Percentiles rank a stretch among this genome's conserved stretches.
Evolutionary conservation across 2,329 filamentous ascomycete species (phyloP).

Genomic region (Cercospora zeina): DNA sequence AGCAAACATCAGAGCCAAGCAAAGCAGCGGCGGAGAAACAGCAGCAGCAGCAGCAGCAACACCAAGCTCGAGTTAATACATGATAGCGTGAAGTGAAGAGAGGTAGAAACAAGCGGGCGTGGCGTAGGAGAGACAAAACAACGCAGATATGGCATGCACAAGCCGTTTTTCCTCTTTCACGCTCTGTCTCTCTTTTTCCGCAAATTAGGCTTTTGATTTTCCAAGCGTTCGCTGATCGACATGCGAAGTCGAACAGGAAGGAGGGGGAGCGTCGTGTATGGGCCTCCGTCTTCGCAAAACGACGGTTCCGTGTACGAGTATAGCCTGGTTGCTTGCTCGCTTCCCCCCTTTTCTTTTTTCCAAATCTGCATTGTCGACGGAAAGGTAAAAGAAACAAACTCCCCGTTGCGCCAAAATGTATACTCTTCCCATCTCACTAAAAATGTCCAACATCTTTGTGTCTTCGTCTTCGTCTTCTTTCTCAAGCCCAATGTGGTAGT

Average conservation of each 20-base stretch:
- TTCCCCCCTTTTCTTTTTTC: not conserved
- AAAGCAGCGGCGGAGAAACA: not conserved
- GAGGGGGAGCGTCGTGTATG: not conserved
- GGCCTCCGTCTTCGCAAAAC: too few species aligned
- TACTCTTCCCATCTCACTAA: not conserved
- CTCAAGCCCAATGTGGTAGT: not conserved
- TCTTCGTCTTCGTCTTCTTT: not conserved
- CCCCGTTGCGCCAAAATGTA: not conserved
- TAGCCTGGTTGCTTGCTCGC: not conserved
- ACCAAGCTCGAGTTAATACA: conserved; percentile 1
- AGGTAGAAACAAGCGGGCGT: not conserved
- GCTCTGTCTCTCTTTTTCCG: not conserved
- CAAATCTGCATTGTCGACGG: not conserved
- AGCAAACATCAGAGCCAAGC: too few species aligned
- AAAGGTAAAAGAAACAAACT: not conserved
- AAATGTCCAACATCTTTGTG: not conserved
- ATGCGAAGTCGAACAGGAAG: not conserved
- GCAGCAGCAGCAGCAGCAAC: not conserved
- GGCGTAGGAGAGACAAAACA: not conserved
- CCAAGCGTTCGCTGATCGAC: not conserved
- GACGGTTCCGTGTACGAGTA: not conserved
- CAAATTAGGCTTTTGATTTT: not conserved
- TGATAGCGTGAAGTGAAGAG: not conserved
- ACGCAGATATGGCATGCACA: not conserved
- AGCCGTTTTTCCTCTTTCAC: not conserved